Conservation (phyloP, 2,329 filamentous ascomycete species). For the Aspergillus caelatus region DNA sequence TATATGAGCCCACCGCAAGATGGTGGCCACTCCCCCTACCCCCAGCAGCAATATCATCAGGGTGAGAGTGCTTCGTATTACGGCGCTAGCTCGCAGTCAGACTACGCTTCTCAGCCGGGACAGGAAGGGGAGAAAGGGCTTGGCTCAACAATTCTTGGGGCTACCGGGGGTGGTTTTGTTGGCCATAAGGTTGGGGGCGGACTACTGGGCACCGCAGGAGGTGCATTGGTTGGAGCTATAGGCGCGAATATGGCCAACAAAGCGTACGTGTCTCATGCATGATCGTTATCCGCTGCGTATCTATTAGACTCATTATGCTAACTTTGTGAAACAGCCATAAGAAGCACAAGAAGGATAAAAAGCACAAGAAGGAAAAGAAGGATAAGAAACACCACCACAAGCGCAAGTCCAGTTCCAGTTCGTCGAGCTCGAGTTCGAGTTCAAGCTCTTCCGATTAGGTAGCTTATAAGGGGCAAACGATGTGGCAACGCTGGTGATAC, state of each 20-base stretch:
- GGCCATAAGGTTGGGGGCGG: conserved; percentile 41
- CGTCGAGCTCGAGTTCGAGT: conserved; percentile 15
- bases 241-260: conserved; percentile 35
- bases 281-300: conserved; percentile 1
- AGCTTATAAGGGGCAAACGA: not conserved
- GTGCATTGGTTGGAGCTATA: conserved; percentile 36
- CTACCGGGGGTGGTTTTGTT: conserved; percentile 39
- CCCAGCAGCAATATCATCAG: conserved; percentile 25
- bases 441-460: conserved; percentile 20
- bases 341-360: conserved; percentile 28
- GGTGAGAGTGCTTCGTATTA: conserved; percentile 39
- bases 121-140: conserved; percentile 39
- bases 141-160: conserved; percentile 41
- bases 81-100: conserved; percentile 21
- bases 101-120: conserved; percentile 21
- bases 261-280: conserved; percentile 24
- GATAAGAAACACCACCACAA: not conserved
- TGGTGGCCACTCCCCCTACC: conserved; percentile 31
- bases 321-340: conserved; percentile 25
- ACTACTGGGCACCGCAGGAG: conserved; percentile 35
- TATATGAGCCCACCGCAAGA: conserved; percentile 27
- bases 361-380: conserved; percentile 22
- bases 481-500: not conserved
- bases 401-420: conserved; percentile 22
- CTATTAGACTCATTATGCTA: conserved; percentile 10